phyloP scores from a whole-genome alignment of 441 rosid species.

The Kokia cookei region DNA sequence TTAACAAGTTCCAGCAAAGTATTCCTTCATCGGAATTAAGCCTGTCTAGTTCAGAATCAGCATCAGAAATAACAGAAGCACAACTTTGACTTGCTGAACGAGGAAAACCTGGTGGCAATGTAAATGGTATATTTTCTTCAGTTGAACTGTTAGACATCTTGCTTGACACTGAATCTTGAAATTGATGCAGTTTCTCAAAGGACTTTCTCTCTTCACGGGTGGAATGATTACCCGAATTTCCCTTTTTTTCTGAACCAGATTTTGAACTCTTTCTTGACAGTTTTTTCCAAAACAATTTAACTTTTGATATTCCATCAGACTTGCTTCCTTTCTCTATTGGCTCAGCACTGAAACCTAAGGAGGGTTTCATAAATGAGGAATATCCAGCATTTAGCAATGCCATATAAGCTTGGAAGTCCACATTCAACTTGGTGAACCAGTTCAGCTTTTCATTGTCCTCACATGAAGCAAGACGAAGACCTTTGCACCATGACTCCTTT shows the following conservation, averaged over 20 bases:
- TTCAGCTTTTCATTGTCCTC: conserved; percentile 42
- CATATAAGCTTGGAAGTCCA: conserved; percentile 59
- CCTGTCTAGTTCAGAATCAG: conserved; percentile 56
- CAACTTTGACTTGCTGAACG: conserved; percentile 38
- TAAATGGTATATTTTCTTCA: conserved; percentile 38
- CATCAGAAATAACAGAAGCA: conserved; percentile 45
- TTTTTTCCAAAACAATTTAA: conserved; percentile 62
- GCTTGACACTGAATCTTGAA: conserved; percentile 40
- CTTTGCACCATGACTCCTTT: conserved; percentile 99
- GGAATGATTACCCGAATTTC: conserved; percentile 13
- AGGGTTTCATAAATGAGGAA: conserved; percentile 76
- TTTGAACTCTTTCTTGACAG: conserved; percentile 58
- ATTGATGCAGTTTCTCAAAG: conserved; percentile 33
- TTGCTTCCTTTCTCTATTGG: conserved; percentile 43
- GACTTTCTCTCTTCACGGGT: conserved; percentile 54
- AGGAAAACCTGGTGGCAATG: conserved; percentile 33
- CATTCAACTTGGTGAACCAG: conserved; percentile 54
- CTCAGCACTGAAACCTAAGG: conserved; percentile 43
- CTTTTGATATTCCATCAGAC: conserved; percentile 64
- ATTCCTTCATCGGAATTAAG: conserved; percentile 71
- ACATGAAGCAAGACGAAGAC: conserved; percentile 90
- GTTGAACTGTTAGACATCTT: conserved; percentile 30
- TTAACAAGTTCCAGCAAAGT: conserved; percentile 70
- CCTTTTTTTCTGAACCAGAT: conserved; percentile 38
- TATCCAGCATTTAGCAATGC: conserved; percentile 56